These are phyloP conservation scores for Suhomyces prunicola DNA, from an alignment of 805 yeast species.

Conservation along the genomic window DNA sequence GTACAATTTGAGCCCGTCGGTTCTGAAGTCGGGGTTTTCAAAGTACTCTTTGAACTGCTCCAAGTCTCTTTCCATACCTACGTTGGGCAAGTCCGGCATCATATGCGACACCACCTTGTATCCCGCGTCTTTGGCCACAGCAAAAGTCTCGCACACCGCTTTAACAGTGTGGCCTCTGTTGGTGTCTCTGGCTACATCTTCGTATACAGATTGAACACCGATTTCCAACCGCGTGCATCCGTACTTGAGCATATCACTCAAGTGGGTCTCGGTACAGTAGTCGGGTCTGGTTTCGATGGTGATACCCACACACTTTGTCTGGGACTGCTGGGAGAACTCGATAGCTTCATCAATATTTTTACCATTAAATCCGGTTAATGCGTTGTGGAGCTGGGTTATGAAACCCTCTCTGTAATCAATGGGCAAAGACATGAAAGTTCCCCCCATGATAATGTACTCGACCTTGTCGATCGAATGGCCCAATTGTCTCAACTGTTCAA, in stretches of 20 bases:
- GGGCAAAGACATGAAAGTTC: constrained; percentile 95
- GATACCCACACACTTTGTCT: constrained; percentile 96
- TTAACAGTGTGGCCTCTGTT: constrained; percentile 97
- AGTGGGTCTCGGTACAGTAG: constrained; percentile 93
- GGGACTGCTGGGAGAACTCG: constrained; percentile 84
- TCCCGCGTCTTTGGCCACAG: constrained; percentile 96
- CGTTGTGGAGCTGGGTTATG: constrained; percentile 88
- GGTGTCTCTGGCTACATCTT: constrained; percentile 97
- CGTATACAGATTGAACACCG: constrained; percentile 96
- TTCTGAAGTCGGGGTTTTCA: constrained; percentile 94
- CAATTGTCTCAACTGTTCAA: constrained; percentile 89
- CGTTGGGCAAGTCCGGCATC: constrained; percentile 99
- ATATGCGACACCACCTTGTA: constrained; percentile 96
- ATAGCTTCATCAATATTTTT: constrained; percentile 88
- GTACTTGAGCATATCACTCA: constrained; percentile 91
- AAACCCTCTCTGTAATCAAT: constrained; percentile 85
- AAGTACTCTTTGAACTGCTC: constrained; percentile 96
- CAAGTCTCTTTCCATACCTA: constrained; percentile 96
- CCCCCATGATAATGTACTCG: constrained; percentile 98
- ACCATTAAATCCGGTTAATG: constrained; percentile 89
- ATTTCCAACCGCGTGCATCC: constrained; percentile 97
- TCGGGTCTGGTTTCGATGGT: constrained; percentile 98
- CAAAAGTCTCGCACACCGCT: constrained; percentile 94
- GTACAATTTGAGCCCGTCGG: constrained; percentile 93
- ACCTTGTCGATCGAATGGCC: constrained; percentile 98